Base-by-base conservation (phyloP, 345 rosid genomes). In the Euphorbia lathyris region DNA sequence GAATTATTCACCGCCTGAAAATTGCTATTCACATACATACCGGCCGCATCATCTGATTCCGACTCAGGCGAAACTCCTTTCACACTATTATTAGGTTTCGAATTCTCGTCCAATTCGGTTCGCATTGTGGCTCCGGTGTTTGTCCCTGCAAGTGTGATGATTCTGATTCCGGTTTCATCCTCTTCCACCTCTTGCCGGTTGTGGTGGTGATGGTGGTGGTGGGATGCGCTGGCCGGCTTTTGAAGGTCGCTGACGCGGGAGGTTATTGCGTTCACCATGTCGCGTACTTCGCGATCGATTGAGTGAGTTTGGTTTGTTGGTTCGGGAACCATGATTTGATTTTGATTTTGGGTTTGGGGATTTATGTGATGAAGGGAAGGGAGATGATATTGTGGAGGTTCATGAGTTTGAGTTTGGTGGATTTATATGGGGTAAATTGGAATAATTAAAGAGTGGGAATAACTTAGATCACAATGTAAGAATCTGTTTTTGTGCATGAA, bases 1-100 rank as follows among this genome's bases (percentile, higher is more conserved):
- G 98, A 94, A 73, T 94, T 94, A 81, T 91, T 94, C 32, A 94
- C 86, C 0, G 98, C 88, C 63, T 91, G 98, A 74, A 88, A 91
- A 63, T 91, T 94, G 79, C 97, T 94, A 77, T 94, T 94, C 25
- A 91, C 93, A n/a, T 68, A 90, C 0, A 97, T 87, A 22, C 67
- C 83, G 71, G 82, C 3, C 20, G 74, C 72, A 12, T 89, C 93
- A 20, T 74, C 68, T 85, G 87, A 55, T 5, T 29, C 58, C 65
- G 9, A 7, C 1, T 17, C 8, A 14, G 56, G 30, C 11, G 63
- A 62, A 34, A 38, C 20, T 36, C 26, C 40, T 8, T 14, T 16
- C 0, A 30, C 7, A 55, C 8, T 10, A 10, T n/a, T 50, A 47
- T 50, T 61, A 22, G 42, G 63, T 27, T 83, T 83, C 19, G 36